Percentiles rank a stretch among this genome's conserved stretches.
phyloP scores from a whole-genome alignment of 495 filamentous ascomycete genomes.

The Penicilliopsis zonata region DNA sequence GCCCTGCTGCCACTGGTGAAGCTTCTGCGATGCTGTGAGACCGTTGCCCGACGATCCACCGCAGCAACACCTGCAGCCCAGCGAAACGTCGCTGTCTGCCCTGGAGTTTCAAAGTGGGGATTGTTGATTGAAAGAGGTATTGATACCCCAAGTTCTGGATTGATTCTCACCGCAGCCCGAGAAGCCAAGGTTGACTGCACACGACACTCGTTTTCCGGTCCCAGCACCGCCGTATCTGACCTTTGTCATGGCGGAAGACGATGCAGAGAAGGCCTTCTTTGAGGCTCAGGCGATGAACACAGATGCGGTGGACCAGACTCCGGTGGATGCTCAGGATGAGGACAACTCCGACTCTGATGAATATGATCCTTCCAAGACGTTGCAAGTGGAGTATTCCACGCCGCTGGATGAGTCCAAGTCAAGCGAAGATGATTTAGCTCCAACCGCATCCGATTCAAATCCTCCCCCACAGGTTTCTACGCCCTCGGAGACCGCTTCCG shows the following conservation, averaged over 20 bases:
- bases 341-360: conserved; percentile 43
- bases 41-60: no score
- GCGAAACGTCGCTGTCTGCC: no score
- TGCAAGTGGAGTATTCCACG: conserved; percentile 30
- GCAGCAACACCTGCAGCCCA: no score
- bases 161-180: no score
- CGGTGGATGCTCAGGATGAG: conserved; percentile 34
- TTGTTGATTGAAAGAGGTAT: no score
- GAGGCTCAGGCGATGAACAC: conserved; percentile 41
- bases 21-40: conserved; percentile 14
- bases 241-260: conserved; percentile 43
- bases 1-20: conserved; percentile 12
- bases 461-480: conserved; percentile 11
- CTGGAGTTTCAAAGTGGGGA: no score
- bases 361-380: conserved; percentile 40
- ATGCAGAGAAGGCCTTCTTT: conserved; percentile 49
- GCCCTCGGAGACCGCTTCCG: conserved; percentile 18
- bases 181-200: not conserved
- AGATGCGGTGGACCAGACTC: conserved; percentile 27
- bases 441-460: conserved; percentile 12
- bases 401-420: conserved; percentile 15
- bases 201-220: conserved; percentile 1
- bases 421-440: conserved; percentile 11
- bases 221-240: conserved; percentile 7
- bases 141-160: no score